Evolutionary conservation across 495 filamentous ascomycete genomes (phyloP).

Genomic region (Staphylotrichum tortipilum): DNA sequence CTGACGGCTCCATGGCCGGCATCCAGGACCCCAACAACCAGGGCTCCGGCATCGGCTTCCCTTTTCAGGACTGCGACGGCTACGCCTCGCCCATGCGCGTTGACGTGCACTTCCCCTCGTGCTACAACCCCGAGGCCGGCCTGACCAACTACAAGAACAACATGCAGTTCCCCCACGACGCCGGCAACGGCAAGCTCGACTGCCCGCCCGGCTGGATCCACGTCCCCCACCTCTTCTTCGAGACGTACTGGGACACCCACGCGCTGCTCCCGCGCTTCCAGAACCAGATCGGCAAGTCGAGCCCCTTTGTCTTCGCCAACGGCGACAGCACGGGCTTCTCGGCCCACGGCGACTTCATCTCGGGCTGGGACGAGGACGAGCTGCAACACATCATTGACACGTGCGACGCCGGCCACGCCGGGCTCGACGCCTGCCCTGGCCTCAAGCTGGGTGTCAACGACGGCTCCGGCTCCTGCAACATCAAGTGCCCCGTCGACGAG

Average conservation of each 20-base stretch:
- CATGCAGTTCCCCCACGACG: constrained; percentile 43
- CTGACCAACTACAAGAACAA: constrained; percentile 41
- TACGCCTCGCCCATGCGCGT: constrained; percentile 47
- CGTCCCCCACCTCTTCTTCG: constrained; percentile 55
- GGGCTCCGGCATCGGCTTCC: constrained; percentile 42
- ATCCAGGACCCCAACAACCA: constrained; percentile 42
- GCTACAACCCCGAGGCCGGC: constrained; percentile 52
- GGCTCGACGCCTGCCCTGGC: constrained; percentile 49
- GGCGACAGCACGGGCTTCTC: constrained; percentile 50
- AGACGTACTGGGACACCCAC: constrained; percentile 57
- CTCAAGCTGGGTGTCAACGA: constrained; percentile 35
- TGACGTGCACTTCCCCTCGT: constrained; percentile 46
- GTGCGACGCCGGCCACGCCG: constrained; percentile 46
- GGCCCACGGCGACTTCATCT: constrained; percentile 63
- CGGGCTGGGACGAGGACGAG: constrained; percentile 57
- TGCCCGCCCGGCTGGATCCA: constrained; percentile 56
- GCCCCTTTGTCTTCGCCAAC: constrained; percentile 59
- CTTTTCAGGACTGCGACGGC: constrained; percentile 45
- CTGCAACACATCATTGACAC: constrained; percentile 54
- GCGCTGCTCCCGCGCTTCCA: constrained; percentile 42
- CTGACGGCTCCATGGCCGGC: constrained; percentile 40
- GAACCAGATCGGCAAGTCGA: constrained; percentile 47
- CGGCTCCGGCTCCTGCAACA: constrained; percentile 36
- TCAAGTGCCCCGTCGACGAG: constrained; percentile 34
- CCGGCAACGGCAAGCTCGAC: constrained; percentile 42